Evolutionary conservation across 2,329 filamentous ascomycete species (phyloP).

Genomic region (Pseudonectria foliicola): DNA sequence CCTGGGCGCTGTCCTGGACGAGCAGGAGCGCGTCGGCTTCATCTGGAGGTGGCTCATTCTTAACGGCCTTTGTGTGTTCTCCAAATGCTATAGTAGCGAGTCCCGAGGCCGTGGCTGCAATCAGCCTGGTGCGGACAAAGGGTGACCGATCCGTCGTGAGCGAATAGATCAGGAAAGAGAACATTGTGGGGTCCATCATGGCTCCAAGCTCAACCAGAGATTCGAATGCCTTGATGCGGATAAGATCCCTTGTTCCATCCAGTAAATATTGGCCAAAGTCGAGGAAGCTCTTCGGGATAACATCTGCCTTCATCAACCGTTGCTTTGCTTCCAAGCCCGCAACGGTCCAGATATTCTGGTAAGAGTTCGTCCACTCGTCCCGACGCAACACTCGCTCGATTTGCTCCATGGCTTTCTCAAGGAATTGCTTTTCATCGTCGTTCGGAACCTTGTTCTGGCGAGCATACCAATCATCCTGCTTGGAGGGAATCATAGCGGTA

Average conservation of each 20-base stretch:
- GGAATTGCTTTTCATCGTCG: conserved; percentile 41
- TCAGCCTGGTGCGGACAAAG: conserved; percentile 53
- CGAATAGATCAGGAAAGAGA: conserved; percentile 49
- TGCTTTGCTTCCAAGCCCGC: conserved; percentile 56
- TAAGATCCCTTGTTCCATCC: conserved; percentile 54
- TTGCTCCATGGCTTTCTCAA: conserved; percentile 50
- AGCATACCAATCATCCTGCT: conserved; percentile 38
- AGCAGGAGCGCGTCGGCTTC: conserved; percentile 33
- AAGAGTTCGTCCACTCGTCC: conserved; percentile 62
- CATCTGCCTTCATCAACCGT: conserved; percentile 55
- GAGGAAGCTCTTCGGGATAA: conserved; percentile 46
- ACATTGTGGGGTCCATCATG: conserved; percentile 47
- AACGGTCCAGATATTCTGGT: conserved; percentile 60
- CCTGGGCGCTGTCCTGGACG: conserved; percentile 35
- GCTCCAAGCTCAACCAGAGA: conserved; percentile 57
- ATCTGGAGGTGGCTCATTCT: conserved; percentile 30
- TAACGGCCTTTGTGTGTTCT: conserved; percentile 43
- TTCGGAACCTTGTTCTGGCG: conserved; percentile 38
- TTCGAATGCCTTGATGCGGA: conserved; percentile 61
- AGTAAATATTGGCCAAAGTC: conserved; percentile 59
- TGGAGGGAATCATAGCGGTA: conserved; percentile 47
- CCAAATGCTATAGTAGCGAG: conserved; percentile 59
- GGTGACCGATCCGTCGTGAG: conserved; percentile 58
- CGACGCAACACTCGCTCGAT: conserved; percentile 61
- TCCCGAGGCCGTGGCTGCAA: conserved; percentile 51